phyloP scores from a whole-genome alignment of 2,329 filamentous ascomycete genomes.

The Nothopassalora personata region DNA sequence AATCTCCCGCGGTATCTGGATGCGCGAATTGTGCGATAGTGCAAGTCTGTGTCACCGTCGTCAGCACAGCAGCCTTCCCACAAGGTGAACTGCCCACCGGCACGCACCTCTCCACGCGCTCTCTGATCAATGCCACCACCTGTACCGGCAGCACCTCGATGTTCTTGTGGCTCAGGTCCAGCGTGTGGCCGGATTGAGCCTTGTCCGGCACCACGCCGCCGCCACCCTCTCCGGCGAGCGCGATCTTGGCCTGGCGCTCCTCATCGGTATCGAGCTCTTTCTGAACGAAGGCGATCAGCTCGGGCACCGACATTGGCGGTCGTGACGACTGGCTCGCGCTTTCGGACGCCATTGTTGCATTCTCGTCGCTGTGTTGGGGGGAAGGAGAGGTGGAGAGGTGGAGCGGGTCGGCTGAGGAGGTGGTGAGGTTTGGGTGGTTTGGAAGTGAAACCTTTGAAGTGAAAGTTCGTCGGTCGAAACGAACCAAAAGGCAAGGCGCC shows the following conservation, averaged over 20 bases:
- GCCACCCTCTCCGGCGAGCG: slow-evolving; percentile 14
- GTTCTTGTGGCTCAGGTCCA: slow-evolving; percentile 70
- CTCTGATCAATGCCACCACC: slow-evolving; percentile 68
- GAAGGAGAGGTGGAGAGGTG: neutral
- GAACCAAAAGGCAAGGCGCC: slow-evolving; percentile 5
- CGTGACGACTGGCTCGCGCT: slow-evolving; percentile 13
- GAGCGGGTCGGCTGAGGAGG: neutral
- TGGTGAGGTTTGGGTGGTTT: neutral
- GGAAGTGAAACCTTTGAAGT: slow-evolving; percentile 3
- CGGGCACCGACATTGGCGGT: slow-evolving; percentile 24
- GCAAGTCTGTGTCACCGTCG: slow-evolving; percentile 55
- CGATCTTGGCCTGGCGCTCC: slow-evolving; percentile 29
- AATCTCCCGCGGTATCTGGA: slow-evolving; percentile 64
- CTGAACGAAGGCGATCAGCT: slow-evolving; percentile 28
- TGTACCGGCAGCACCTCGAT: slow-evolving; percentile 68
- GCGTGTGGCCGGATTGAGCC: slow-evolving; percentile 60
- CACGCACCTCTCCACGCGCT: slow-evolving; percentile 63
- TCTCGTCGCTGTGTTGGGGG: slow-evolving; percentile 7
- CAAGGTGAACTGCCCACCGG: slow-evolving; percentile 2
- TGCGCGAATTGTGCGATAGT: slow-evolving; percentile 72
- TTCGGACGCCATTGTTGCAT: slow-evolving; percentile 30
- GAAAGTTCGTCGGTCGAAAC: neutral
- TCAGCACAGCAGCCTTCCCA: slow-evolving; percentile 19
- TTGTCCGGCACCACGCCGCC: slow-evolving; percentile 24
- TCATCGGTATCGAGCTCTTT: slow-evolving; percentile 32